A percentile compares a stretch with the other conserved stretches of the same genome.
phyloP scores from a whole-genome alignment of 192 early-diverging fungal genomes.

The Backusella luteola region DNA sequence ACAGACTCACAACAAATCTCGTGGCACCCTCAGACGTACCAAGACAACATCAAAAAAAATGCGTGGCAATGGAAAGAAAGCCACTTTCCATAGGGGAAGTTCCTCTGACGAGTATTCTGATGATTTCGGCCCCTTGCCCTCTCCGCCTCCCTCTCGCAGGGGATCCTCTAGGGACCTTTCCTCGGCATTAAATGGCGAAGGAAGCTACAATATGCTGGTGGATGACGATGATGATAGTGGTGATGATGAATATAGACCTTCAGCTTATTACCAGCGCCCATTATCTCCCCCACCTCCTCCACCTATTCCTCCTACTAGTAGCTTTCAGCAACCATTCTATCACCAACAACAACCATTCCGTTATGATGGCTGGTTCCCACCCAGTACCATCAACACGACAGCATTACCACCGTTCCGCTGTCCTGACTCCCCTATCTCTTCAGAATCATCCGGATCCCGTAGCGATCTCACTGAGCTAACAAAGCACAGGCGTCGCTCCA shows the following conservation, averaged over 20 bases:
- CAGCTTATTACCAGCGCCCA: not conserved
- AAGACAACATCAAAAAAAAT: not conserved
- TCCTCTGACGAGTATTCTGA: not conserved
- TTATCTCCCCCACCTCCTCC: not conserved
- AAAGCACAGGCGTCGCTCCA: not conserved
- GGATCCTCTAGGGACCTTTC: not conserved
- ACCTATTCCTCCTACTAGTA: not conserved
- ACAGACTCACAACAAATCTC: constrained; percentile 49
- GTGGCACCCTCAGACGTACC: not conserved
- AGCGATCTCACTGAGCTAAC: not conserved
- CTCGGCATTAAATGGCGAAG: not conserved
- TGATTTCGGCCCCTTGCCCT: constrained; percentile 8
- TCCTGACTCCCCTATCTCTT: constrained; percentile 10
- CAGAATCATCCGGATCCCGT: constrained; percentile 3
- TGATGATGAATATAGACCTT: constrained; percentile 2
- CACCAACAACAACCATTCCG: not conserved
- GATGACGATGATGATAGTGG: not conserved
- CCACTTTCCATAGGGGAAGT: not conserved
- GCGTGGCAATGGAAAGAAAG: not conserved
- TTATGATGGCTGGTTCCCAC: not conserved
- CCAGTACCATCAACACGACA: not conserved
- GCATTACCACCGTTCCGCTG: not conserved
- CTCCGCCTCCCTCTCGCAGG: constrained; percentile 12
- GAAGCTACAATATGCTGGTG: not conserved
- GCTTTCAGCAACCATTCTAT: not conserved